These are phyloP conservation scores for Amylocystis lapponica DNA, from an alignment of 768 basidiomycete genomes.

Conservation along the genomic window DNA sequence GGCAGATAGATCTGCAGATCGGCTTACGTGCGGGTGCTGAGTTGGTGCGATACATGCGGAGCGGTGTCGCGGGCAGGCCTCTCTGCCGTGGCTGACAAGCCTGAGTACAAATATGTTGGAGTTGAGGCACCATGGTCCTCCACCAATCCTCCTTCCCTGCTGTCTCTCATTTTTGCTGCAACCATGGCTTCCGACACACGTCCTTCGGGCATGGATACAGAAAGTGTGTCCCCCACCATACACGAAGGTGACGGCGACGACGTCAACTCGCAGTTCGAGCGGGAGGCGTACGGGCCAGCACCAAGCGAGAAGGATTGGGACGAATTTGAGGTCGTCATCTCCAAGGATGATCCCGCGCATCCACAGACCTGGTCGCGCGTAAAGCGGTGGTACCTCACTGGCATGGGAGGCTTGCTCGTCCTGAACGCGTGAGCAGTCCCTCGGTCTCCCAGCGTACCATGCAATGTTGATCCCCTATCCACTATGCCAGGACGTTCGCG, in stretches of 20 bases:
- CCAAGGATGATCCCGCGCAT: conserved; percentile 17
- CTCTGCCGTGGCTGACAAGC: too few species aligned
- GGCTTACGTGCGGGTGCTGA: too few species aligned
- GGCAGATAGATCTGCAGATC: too few species aligned
- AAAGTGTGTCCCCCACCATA: too few species aligned
- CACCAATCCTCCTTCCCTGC: too few species aligned
- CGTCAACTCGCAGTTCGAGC: conserved; percentile 16
- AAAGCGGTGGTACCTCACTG: conserved; percentile 15
- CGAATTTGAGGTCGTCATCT: conserved; percentile 20
- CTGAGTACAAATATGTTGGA: too few species aligned
- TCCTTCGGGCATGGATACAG: too few species aligned
- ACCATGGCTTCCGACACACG: too few species aligned
- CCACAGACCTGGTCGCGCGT: conserved; percentile 12
- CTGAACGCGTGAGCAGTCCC: conserved; percentile 17
- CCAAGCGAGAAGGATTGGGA: conserved; percentile 21
- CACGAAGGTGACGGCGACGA: conserved; percentile 12
- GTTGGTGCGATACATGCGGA: too few species aligned
- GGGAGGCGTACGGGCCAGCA: conserved; percentile 19
- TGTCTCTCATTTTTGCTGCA: not conserved
- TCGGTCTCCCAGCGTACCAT: not conserved
- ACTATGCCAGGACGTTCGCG: conserved; percentile 49
- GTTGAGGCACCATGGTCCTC: too few species aligned
- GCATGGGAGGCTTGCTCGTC: conserved; percentile 1
- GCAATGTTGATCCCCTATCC: too few species aligned
- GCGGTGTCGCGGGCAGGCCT: too few species aligned